Conservation (phyloP, 352 stramenopile genomes). For the Peronospora tabacina region DNA sequence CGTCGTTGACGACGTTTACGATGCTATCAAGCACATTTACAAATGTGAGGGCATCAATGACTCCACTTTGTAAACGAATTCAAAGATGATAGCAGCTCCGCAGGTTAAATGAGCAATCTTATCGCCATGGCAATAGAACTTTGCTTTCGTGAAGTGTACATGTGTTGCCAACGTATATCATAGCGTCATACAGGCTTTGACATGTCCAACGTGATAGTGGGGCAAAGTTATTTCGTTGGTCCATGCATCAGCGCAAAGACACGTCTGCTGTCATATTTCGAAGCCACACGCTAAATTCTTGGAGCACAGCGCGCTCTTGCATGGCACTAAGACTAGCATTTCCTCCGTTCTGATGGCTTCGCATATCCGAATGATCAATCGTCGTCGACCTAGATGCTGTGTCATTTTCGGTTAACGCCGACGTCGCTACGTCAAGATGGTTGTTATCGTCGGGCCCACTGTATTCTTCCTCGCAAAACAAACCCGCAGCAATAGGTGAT, state of each 20-base stretch:
- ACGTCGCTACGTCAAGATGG: not conserved
- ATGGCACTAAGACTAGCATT: constrained; percentile 24
- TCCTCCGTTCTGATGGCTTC: constrained; percentile 3
- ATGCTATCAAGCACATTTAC: constrained; percentile 79
- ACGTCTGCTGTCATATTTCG: constrained; percentile 36
- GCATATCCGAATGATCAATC: constrained; percentile 1
- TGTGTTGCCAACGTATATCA: not conserved
- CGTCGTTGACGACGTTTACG: constrained; percentile 49
- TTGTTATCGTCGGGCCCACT: constrained; percentile 28
- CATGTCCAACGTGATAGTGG: not conserved
- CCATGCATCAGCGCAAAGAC: constrained; percentile 12
- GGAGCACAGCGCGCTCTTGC: constrained; percentile 71
- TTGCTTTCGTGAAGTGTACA: constrained; percentile 5
- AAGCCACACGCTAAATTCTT: constrained; percentile 76
- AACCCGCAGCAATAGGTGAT: constrained; percentile 37
- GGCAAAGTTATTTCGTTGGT: constrained; percentile 1
- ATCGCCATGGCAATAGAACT: constrained; percentile 17
- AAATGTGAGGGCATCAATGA: constrained; percentile 41
- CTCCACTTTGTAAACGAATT: constrained; percentile 27
- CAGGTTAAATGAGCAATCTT: not conserved
- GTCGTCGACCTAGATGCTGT: not conserved
- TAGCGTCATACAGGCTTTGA: not conserved
- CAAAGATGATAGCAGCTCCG: not conserved
- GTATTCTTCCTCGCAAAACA: constrained; percentile 68
- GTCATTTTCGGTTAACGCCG: constrained; percentile 7